These are phyloP conservation scores for Schizonepeta tenuifolia DNA, from an alignment of 257 asterid species.

Conservation along the genomic window DNA sequence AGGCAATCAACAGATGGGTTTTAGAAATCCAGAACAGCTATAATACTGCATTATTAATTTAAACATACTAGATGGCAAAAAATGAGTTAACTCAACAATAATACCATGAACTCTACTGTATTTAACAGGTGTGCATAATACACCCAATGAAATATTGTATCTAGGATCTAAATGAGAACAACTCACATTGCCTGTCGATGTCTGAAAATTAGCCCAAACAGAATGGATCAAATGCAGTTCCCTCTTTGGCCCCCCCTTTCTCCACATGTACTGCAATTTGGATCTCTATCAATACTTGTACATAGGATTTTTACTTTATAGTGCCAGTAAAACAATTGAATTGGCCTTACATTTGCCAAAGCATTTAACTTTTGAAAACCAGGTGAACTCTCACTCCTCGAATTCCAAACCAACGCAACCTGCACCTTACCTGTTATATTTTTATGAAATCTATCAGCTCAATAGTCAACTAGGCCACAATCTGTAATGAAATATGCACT, in stretches of 20 bases:
- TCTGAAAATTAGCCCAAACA: constrained; percentile 95
- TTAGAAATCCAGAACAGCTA: constrained; percentile 8
- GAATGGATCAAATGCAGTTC: constrained; percentile 80
- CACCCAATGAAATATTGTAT: neutral
- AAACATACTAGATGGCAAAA: constrained; percentile 11
- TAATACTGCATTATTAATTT: neutral
- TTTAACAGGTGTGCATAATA: constrained; percentile 3
- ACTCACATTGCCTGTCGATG: constrained; percentile 71
- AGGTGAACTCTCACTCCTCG: constrained; percentile 81
- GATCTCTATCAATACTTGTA: constrained; percentile 37
- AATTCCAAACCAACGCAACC: constrained; percentile 93
- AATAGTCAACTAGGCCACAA: constrained; percentile 20
- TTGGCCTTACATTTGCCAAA: constrained; percentile 70
- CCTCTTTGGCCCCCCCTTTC: constrained; percentile 69
- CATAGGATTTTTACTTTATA: constrained; percentile 3
- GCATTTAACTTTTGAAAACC: constrained; percentile 63
- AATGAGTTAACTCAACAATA: constrained; percentile 9
- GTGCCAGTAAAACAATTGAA: constrained; percentile 23
- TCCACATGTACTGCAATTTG: constrained; percentile 70
- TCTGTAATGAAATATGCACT: constrained; percentile 33
- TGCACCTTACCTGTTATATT: constrained; percentile 81
- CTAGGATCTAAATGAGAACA: constrained; percentile 28
- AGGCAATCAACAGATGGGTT: constrained; percentile 7
- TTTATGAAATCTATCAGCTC: constrained; percentile 34
- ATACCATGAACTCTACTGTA: constrained; percentile 16